Evolutionary conservation across 2,329 filamentous ascomycete species (phyloP), one percentile per base, ranked within the genome.

Genomic region (Aspergillus japonicus): DNA sequence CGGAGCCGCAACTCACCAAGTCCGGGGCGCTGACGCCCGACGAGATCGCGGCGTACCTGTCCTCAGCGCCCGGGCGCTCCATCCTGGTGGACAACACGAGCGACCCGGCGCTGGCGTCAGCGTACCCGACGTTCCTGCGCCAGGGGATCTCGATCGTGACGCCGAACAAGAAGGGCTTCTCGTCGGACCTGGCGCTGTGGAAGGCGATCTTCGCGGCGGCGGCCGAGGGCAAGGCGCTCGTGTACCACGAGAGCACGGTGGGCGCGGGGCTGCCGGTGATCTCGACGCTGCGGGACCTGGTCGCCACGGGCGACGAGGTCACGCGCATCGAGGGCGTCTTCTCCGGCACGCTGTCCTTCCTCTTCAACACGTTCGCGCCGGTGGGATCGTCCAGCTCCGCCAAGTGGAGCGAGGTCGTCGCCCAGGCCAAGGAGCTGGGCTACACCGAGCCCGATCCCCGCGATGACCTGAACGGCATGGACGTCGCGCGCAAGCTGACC

Each of bases 91-190:
- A 99, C 83, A 98, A 98, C 81, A 99, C 95, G 55, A 96, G 91
- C 78, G 93, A 91, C 68, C 89, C 94, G 69, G 88, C 90, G 64
- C 84, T 99, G 31, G 95, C 94, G 52, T 85, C 90, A 62, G 80
- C 85, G 31, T 99, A 99, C 77, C 93, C 95, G 1, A 76, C 84
- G 50, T 91, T 96, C 76, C 81, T 99, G 62, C 84, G 85, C 70
- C 86, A 87, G 64, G 94, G 93, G 12, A 88, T 99, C 76, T 94
- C 87, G 77, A 87, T 99, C 69, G 91, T 98, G 29, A 99, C 95
- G 0, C 93, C 95, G 48, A 99, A 98, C 83, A 99, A 99, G 83
- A 99, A 99, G 80, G 94, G 90, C 14, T 99, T 99, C 79, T 96
- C 92, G 0, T 88, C 90, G 59, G 87, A 86, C 50, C 87, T 91